phyloP scores from a whole-genome alignment of 2,329 filamentous ascomycete species.

The Paracoccidioides lutzii region DNA sequence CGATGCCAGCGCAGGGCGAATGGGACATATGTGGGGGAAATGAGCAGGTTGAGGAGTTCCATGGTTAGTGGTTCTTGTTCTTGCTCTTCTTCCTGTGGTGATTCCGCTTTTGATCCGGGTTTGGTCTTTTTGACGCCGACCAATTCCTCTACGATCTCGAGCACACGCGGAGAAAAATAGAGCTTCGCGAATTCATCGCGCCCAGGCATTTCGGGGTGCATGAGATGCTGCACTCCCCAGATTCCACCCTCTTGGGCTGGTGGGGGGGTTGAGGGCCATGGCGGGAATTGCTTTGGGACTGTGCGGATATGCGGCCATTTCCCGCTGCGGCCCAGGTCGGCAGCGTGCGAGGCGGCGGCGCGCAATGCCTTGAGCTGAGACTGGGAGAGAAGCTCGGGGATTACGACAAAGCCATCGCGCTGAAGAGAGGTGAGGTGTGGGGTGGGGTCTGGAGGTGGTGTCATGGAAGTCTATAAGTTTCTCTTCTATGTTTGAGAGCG shows the following conservation, averaged over 20 bases:
- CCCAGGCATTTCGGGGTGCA: slow-evolving; percentile 58
- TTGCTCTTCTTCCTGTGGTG: slow-evolving; percentile 16
- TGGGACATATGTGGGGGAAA: slow-evolving; percentile 51
- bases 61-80: slow-evolving; percentile 57
- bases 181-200: slow-evolving; percentile 48
- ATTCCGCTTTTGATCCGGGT: no score
- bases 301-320: slow-evolving; percentile 72
- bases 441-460: slow-evolving; percentile 12
- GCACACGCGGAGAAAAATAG: slow-evolving; percentile 59
- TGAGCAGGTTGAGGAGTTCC: slow-evolving; percentile 78
- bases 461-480: not conserved
- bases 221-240: slow-evolving; percentile 79
- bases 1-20: slow-evolving; percentile 76
- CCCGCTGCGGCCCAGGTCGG: slow-evolving; percentile 51
- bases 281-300: slow-evolving; percentile 80
- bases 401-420: slow-evolving; percentile 61
- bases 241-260: slow-evolving; percentile 48
- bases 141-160: slow-evolving; percentile 52
- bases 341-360: slow-evolving; percentile 44
- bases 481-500: not conserved
- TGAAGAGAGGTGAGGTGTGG: slow-evolving; percentile 45
- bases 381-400: slow-evolving; percentile 51
- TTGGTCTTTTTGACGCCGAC: slow-evolving; percentile 32
- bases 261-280: slow-evolving; percentile 52
- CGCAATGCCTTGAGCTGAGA: slow-evolving; percentile 48